A percentile compares a stretch with the other conserved stretches of the same genome.
Evolutionary conservation across 139 green algal species (phyloP).

Genomic region (Picochlorum sp.): DNA sequence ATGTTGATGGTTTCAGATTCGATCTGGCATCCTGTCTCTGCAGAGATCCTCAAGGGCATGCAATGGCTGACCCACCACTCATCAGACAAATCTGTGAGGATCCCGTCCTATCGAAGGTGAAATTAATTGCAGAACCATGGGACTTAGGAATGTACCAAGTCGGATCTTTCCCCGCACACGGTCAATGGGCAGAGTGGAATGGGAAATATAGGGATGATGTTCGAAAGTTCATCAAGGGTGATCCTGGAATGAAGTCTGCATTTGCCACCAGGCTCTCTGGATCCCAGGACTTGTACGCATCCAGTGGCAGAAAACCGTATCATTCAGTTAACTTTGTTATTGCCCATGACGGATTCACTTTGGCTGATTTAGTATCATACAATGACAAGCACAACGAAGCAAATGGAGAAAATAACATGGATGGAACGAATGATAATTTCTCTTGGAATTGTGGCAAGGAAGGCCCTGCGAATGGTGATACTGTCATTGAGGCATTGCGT

Average conservation of each 20-base stretch:
- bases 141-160: slow-evolving; percentile 87
- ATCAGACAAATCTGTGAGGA: slow-evolving; percentile 72
- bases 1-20: slow-evolving; percentile 93
- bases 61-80: slow-evolving; percentile 69
- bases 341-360: slow-evolving; percentile 89
- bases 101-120: slow-evolving; percentile 66
- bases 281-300: slow-evolving; percentile 86
- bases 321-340: slow-evolving; percentile 95
- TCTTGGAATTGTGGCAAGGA: slow-evolving; percentile 96
- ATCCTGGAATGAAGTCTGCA: slow-evolving; percentile 74
- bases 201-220: slow-evolving; percentile 82
- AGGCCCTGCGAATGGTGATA: slow-evolving; percentile 60
- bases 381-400: slow-evolving; percentile 74
- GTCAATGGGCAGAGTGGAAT: slow-evolving; percentile 90
- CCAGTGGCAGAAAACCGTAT: slow-evolving; percentile 48
- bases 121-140: slow-evolving; percentile 89
- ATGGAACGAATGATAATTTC: slow-evolving; percentile 96
- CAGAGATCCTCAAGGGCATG: slow-evolving; percentile 56
- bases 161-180: slow-evolving; percentile 85
- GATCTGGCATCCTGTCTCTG: slow-evolving; percentile 88
- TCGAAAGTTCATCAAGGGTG: slow-evolving; percentile 57
- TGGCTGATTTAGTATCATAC: slow-evolving; percentile 86
- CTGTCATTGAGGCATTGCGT: slow-evolving; percentile 29
- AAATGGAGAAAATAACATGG: slow-evolving; percentile 67
- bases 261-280: slow-evolving; percentile 84